These are phyloP conservation scores for Parastagonospora avenae DNA, from an alignment of 2,329 filamentous ascomycete species.

Conservation along the genomic window DNA sequence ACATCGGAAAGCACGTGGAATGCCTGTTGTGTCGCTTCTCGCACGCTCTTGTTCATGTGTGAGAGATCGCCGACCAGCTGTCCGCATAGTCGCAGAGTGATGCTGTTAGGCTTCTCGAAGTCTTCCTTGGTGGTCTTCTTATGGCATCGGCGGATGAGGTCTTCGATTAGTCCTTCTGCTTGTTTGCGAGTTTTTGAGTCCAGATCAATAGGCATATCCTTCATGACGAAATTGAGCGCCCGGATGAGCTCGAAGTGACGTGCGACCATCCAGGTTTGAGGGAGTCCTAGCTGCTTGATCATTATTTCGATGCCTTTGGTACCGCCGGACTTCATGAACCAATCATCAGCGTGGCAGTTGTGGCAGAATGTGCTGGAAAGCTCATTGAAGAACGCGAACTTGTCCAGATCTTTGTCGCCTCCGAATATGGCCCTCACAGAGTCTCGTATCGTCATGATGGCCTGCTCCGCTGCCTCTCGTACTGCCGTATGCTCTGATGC, in stretches of 20 bases:
- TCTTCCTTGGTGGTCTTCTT: slow-evolving; percentile 82
- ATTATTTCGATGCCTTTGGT: slow-evolving; percentile 88
- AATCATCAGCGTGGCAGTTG: slow-evolving; percentile 95
- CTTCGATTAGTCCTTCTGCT: slow-evolving; percentile 81
- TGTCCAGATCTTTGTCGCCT: slow-evolving; percentile 70
- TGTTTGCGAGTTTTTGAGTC: slow-evolving; percentile 85
- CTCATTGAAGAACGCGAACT: slow-evolving; percentile 82
- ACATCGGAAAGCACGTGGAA: slow-evolving; percentile 82
- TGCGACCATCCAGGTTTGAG: slow-evolving; percentile 79
- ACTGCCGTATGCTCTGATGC: slow-evolving; percentile 82
- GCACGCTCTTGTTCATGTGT: slow-evolving; percentile 95
- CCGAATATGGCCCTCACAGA: slow-evolving; percentile 81
- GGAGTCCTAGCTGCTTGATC: slow-evolving; percentile 81
- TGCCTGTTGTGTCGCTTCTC: slow-evolving; percentile 81
- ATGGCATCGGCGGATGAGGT: slow-evolving; percentile 78
- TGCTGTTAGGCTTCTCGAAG: slow-evolving; percentile 67
- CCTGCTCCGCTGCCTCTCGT: slow-evolving; percentile 79
- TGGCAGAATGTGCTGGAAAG: slow-evolving; percentile 87
- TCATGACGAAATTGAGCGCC: slow-evolving; percentile 95
- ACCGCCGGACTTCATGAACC: slow-evolving; percentile 96
- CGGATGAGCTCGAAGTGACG: slow-evolving; percentile 88
- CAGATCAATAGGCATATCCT: slow-evolving; percentile 94
- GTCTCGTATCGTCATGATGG: slow-evolving; percentile 78
- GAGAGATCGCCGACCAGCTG: slow-evolving; percentile 86
- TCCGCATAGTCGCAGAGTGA: slow-evolving; percentile 77